Evolutionary conservation across 2,329 filamentous ascomycete species (phyloP).

Genomic region (Madurella mycetomatis): DNA sequence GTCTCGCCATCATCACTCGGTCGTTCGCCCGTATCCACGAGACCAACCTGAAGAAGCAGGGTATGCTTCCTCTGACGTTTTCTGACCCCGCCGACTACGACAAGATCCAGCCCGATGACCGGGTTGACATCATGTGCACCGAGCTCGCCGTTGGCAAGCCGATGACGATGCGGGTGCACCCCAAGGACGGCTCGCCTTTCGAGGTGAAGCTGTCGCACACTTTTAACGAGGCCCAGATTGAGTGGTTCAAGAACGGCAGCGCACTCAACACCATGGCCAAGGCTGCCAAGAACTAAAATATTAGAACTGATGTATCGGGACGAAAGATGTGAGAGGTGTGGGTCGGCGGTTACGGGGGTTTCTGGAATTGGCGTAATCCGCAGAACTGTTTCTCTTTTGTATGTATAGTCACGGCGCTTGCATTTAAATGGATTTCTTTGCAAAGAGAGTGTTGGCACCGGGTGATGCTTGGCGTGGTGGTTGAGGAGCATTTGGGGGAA

Average conservation of each 20-base stretch:
- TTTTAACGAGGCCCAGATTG: conserved; percentile 95
- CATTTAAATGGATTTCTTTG: conserved; percentile 25
- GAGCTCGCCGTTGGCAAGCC: conserved; percentile 90
- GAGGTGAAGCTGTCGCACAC: conserved; percentile 86
- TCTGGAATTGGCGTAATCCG: conserved; percentile 26
- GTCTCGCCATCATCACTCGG: conserved; percentile 92
- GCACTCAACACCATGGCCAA: conserved; percentile 99
- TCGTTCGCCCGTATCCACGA: conserved; percentile 99
- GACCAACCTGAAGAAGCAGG: conserved; percentile 99
- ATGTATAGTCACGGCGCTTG: conserved; percentile 27
- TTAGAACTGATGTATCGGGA: conserved; percentile 19
- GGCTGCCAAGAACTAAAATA: conserved; percentile 32
- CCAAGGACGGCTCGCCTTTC: conserved; percentile 75
- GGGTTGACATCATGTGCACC: conserved; percentile 82
- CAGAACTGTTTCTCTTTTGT: conserved; percentile 25
- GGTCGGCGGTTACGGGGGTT: conserved; percentile 22
- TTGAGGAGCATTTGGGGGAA: background rate
- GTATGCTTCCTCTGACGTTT: conserved; percentile 98
- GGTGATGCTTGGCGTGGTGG: background rate
- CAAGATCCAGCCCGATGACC: conserved; percentile 89
- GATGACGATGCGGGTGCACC: conserved; percentile 86
- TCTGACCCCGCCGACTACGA: conserved; percentile 93
- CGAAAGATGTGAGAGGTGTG: conserved; percentile 9
- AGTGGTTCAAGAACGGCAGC: conserved; percentile 99
- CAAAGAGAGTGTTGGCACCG: background rate